Evolutionary conservation across 805 yeast species (phyloP).

Genomic region (Kodamaea restingae): DNA sequence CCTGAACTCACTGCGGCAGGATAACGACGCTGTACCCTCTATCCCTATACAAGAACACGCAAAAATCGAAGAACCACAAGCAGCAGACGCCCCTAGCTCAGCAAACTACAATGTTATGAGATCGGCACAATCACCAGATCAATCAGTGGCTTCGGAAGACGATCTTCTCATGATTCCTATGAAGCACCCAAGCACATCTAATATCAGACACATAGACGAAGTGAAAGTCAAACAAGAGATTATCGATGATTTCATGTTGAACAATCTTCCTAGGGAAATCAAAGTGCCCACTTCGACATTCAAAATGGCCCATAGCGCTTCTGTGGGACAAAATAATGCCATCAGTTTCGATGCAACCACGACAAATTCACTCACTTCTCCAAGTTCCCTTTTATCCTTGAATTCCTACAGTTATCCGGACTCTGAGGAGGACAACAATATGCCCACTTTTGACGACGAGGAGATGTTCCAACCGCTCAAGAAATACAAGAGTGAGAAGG

Average conservation of each 20-base stretch:
- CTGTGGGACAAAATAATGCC: background rate
- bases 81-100: background rate
- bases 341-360: conserved; percentile 2
- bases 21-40: background rate
- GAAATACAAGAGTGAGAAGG: conserved; percentile 13
- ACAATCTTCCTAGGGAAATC: conserved; percentile 30
- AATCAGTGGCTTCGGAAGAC: conserved; percentile 22
- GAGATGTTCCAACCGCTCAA: conserved; percentile 14
- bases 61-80: background rate
- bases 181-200: conserved; percentile 12
- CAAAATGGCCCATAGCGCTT: conserved; percentile 1
- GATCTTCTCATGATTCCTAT: conserved; percentile 10
- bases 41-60: background rate
- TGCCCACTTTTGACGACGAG: conserved; percentile 5
- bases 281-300: conserved; percentile 9
- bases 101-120: background rate
- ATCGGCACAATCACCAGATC: conserved; percentile 22
- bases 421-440: conserved; percentile 8
- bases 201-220: conserved; percentile 13
- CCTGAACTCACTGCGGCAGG: background rate
- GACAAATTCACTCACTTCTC: conserved; percentile 27
- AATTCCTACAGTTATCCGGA: conserved; percentile 25
- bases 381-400: conserved; percentile 33
- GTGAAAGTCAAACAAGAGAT: conserved; percentile 36
- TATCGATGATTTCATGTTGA: conserved; percentile 35